Evolutionary conservation across 352 stramenopile genomes (phyloP).

Genomic region (Globisporangium radiosum): DNA sequence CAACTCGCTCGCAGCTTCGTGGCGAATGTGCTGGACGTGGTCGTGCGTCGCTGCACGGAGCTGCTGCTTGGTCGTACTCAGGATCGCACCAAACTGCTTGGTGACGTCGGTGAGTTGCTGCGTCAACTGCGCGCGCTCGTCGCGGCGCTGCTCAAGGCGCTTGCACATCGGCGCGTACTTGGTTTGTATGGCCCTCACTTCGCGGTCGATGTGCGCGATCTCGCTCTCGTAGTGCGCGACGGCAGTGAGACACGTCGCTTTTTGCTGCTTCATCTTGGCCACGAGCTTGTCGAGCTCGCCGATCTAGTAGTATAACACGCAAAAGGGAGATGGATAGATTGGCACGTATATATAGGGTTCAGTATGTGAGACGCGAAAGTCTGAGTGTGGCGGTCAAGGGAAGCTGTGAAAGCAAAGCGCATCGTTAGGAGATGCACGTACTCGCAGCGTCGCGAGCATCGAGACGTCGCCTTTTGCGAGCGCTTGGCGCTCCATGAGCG

Average conservation of each 20-base stretch:
- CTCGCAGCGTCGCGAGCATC: slow-evolving; percentile 65
- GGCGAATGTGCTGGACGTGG: slow-evolving; percentile 54
- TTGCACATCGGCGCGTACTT: slow-evolving; percentile 55
- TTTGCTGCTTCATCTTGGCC: slow-evolving; percentile 55
- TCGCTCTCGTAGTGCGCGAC: slow-evolving; percentile 48
- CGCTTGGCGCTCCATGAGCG: slow-evolving; percentile 65
- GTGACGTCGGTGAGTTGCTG: slow-evolving; percentile 36
- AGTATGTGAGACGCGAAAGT: no score
- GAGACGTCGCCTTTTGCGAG: slow-evolving; percentile 64
- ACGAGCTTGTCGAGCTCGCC: slow-evolving; percentile 69
- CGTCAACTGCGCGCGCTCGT: slow-evolving; percentile 39
- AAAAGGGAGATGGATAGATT: neutral
- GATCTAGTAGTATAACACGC: slow-evolving; percentile 26
- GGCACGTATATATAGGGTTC: no score
- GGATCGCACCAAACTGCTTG: slow-evolving; percentile 60
- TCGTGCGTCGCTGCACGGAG: slow-evolving; percentile 44
- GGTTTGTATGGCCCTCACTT: slow-evolving; percentile 57
- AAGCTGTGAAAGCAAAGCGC: no score
- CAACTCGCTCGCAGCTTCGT: slow-evolving; percentile 48
- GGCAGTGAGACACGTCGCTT: slow-evolving; percentile 43
- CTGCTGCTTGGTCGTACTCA: slow-evolving; percentile 52
- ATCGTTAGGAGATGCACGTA: slow-evolving; percentile 7
- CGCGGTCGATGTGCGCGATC: slow-evolving; percentile 53
- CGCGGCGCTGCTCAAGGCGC: slow-evolving; percentile 44
- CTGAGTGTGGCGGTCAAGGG: no score